These are phyloP conservation scores for Podospora pseudopauciseta DNA, from an alignment of 495 filamentous ascomycete genomes.

Conservation along the genomic window DNA sequence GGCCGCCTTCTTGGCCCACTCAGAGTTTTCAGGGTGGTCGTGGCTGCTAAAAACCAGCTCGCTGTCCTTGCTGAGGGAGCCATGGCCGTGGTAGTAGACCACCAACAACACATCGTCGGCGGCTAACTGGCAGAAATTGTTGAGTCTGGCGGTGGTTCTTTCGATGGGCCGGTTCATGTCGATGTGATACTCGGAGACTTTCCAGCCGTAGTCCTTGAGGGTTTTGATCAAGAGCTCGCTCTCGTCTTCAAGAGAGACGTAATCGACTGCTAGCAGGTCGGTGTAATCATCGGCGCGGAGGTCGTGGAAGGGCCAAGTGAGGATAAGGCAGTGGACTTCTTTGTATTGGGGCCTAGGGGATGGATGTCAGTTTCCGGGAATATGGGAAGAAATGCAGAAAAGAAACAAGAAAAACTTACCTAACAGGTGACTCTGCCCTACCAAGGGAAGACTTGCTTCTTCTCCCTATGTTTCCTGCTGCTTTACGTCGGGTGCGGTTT, in stretches of 20 bases:
- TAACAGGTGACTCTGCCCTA: slow-evolving; percentile 1
- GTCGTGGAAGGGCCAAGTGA: slow-evolving; percentile 36
- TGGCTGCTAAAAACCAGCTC: slow-evolving; percentile 38
- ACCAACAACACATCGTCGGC: slow-evolving; percentile 32
- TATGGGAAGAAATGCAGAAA: too few species aligned
- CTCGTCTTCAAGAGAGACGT: slow-evolving; percentile 34
- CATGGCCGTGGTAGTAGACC: slow-evolving; percentile 36
- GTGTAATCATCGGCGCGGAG: slow-evolving; percentile 28
- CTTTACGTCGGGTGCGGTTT: background rate
- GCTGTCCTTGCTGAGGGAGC: slow-evolving; percentile 30
- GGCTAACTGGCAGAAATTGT: slow-evolving; percentile 27
- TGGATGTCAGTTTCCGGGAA: slow-evolving; percentile 4
- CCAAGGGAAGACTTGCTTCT: slow-evolving; percentile 9
- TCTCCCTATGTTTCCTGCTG: background rate
- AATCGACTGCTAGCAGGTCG: slow-evolving; percentile 23
- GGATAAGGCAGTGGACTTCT: slow-evolving; percentile 30
- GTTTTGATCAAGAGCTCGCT: slow-evolving; percentile 28
- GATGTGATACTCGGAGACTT: slow-evolving; percentile 28
- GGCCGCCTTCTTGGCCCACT: slow-evolving; percentile 30
- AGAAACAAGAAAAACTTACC: slow-evolving; percentile 16
- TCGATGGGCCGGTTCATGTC: slow-evolving; percentile 29
- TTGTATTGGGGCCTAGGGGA: slow-evolving; percentile 23
- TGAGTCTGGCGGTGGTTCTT: slow-evolving; percentile 13
- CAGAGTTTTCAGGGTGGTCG: slow-evolving; percentile 30
- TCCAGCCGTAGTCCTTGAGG: slow-evolving; percentile 28